These are phyloP conservation scores for Hortaea werneckii DNA, from an alignment of 2,329 filamentous ascomycete species.

Conservation along the genomic window DNA sequence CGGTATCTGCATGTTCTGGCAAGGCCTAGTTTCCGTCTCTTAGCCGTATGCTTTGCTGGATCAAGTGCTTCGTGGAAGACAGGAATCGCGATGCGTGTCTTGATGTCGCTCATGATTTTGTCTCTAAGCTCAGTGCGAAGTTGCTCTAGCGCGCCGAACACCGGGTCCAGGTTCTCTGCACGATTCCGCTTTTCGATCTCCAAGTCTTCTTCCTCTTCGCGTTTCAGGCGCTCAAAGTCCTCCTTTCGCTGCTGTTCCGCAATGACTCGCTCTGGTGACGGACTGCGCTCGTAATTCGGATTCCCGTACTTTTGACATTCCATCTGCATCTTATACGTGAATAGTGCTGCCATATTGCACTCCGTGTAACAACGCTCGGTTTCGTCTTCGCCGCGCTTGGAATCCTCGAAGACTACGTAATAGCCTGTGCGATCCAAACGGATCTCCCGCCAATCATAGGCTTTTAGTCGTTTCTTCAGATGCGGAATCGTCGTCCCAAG, in stretches of 20 bases:
- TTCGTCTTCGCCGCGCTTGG: constrained; percentile 64
- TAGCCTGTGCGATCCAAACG: constrained; percentile 79
- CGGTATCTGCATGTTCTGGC: constrained; percentile 50
- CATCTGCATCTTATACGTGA: constrained; percentile 91
- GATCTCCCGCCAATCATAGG: constrained; percentile 71
- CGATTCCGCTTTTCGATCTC: constrained; percentile 85
- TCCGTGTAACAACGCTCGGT: constrained; percentile 68
- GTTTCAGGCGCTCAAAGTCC: constrained; percentile 55
- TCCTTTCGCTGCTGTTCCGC: constrained; percentile 48
- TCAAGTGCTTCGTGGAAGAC: constrained; percentile 72
- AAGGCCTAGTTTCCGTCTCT: constrained; percentile 69
- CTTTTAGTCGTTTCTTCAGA: constrained; percentile 79
- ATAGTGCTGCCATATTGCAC: constrained; percentile 73
- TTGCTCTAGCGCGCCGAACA: constrained; percentile 67
- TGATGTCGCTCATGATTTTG: constrained; percentile 80
- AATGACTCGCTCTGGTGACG: constrained; percentile 40
- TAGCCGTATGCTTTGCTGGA: constrained; percentile 68
- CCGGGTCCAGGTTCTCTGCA: constrained; percentile 83
- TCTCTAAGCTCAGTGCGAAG: constrained; percentile 73
- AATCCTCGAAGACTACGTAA: constrained; percentile 82
- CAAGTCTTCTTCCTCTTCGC: constrained; percentile 69
- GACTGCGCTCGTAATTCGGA: constrained; percentile 49
- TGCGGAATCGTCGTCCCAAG: constrained; percentile 77
- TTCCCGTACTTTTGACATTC: constrained; percentile 63
- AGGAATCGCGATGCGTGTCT: constrained; percentile 74